These are phyloP conservation scores for Picochlorum sp. DNA, from an alignment of 139 green algal species.

Conservation along the genomic window DNA sequence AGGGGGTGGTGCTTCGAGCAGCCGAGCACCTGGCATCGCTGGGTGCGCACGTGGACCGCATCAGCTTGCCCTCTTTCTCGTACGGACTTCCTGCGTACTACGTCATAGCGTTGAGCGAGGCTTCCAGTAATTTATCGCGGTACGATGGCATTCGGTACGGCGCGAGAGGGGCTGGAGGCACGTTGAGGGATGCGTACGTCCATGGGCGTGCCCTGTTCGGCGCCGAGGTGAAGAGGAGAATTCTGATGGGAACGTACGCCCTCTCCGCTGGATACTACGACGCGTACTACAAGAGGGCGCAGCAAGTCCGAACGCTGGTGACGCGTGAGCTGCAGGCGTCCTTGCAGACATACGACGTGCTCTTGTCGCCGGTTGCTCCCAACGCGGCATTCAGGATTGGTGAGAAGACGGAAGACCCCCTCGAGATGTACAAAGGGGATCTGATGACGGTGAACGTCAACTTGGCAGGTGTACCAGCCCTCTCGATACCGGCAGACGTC, in stretches of 20 bases:
- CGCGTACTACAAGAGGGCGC: slow-evolving; percentile 92
- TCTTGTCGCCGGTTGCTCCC: slow-evolving; percentile 78
- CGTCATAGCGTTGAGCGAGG: slow-evolving; percentile 85
- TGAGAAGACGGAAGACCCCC: slow-evolving; percentile 73
- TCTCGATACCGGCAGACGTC: slow-evolving; percentile 54
- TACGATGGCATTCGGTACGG: slow-evolving; percentile 95
- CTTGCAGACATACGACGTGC: slow-evolving; percentile 50
- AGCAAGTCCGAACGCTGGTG: slow-evolving; percentile 89
- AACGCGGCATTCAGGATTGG: slow-evolving; percentile 78
- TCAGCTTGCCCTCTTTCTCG: slow-evolving; percentile 68
- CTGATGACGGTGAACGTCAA: slow-evolving; percentile 96
- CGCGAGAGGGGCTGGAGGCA: slow-evolving; percentile 12
- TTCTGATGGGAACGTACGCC: slow-evolving; percentile 97
- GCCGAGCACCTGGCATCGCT: slow-evolving; percentile 54
- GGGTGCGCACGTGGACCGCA: slow-evolving; percentile 57
- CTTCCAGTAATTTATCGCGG: slow-evolving; percentile 86
- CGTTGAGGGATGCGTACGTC: slow-evolving; percentile 52
- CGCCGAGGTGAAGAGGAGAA: slow-evolving; percentile 84
- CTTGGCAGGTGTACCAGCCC: slow-evolving; percentile 80
- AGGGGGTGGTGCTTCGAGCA: slow-evolving; percentile 18
- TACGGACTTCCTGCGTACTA: slow-evolving; percentile 93
- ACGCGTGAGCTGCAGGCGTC: slow-evolving; percentile 51
- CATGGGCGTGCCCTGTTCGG: slow-evolving; percentile 51
- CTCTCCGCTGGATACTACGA: slow-evolving; percentile 93
- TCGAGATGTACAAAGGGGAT: slow-evolving; percentile 88